These are phyloP conservation scores for Musa itinerans DNA, from an alignment of 176 grass and related monocot species.

Conservation along the genomic window DNA sequence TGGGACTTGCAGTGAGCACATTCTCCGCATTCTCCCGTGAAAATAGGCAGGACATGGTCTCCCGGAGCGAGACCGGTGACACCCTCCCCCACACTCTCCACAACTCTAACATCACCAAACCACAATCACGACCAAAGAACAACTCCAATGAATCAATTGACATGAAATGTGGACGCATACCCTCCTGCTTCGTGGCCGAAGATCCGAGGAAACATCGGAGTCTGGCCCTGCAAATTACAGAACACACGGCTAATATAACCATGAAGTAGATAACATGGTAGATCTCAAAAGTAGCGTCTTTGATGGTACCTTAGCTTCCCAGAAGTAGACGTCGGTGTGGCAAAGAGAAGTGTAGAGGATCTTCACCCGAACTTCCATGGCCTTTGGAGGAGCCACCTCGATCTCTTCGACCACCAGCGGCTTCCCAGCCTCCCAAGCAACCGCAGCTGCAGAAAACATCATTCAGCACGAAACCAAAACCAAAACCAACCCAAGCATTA, in stretches of 20 bases:
- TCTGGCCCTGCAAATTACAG: background rate
- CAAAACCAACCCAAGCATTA: background rate
- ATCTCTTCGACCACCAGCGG: slow-evolving; percentile 2
- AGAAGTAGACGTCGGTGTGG: background rate
- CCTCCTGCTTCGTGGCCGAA: background rate
- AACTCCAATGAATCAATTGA: background rate
- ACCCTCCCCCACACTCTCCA: slow-evolving; percentile 2
- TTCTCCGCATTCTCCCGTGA: background rate
- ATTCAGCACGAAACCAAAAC: background rate
- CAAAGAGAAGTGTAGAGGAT: background rate
- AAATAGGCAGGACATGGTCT: slow-evolving; percentile 1
- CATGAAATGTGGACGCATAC: background rate
- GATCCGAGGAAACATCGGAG: background rate
- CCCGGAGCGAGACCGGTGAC: background rate
- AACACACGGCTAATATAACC: background rate
- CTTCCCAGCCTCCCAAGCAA: background rate
- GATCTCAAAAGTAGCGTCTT: background rate
- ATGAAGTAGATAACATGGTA: background rate
- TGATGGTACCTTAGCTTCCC: background rate
- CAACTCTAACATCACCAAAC: background rate
- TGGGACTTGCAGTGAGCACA: background rate
- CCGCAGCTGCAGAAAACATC: background rate
- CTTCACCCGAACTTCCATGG: background rate
- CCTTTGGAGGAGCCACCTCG: background rate
- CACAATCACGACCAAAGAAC: background rate